Evolutionary conservation across 1,139 yeast species (phyloP).

Genomic region (Geotrichum restrictum): DNA sequence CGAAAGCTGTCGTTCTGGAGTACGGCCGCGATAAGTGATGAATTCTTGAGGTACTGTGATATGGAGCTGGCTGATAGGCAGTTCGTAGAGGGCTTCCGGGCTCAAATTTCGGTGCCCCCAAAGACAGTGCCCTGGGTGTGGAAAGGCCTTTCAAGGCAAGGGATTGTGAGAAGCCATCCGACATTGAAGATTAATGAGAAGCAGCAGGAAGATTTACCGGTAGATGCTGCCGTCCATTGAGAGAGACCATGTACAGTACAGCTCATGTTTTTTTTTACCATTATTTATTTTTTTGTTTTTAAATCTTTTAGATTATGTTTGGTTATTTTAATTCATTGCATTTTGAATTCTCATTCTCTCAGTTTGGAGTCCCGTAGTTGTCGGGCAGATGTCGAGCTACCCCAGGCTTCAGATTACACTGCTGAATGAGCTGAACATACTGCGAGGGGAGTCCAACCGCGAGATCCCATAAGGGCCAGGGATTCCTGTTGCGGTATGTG

Average conservation of each 20-base stretch:
- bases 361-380: constrained; percentile 74
- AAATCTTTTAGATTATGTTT: not conserved
- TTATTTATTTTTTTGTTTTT: not conserved
- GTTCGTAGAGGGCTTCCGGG: constrained; percentile 76
- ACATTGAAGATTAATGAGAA: constrained; percentile 31
- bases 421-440: constrained; percentile 76
- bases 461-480: constrained; percentile 69
- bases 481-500: constrained; percentile 58
- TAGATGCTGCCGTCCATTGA: not conserved
- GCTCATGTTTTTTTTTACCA: not conserved
- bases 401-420: constrained; percentile 65
- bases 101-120: constrained; percentile 53
- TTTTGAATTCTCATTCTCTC: no score
- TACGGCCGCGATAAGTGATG: constrained; percentile 79
- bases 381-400: constrained; percentile 79
- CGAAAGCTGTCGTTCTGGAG: constrained; percentile 87
- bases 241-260: not conserved
- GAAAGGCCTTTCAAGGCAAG: constrained; percentile 63
- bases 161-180: constrained; percentile 42
- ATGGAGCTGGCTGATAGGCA: constrained; percentile 76
- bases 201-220: not conserved
- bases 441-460: constrained; percentile 61
- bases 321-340: not conserved
- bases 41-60: constrained; percentile 74
- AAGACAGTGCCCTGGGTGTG: constrained; percentile 67